A percentile compares a stretch with the other conserved stretches of the same genome.
Conservation (phyloP, 441 rosid genomes). For the Breynia disticha region DNA sequence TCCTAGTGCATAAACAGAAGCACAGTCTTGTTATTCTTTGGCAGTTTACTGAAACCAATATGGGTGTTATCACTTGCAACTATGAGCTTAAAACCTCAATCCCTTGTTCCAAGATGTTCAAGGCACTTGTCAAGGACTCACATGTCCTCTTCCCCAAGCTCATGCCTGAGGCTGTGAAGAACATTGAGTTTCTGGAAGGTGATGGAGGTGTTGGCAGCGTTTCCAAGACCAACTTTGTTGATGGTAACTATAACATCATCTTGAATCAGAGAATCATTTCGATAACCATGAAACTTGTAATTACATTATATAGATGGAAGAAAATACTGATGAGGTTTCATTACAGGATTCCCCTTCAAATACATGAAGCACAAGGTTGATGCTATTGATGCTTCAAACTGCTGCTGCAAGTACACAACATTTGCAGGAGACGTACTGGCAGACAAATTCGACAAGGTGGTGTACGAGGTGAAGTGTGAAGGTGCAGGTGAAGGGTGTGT, state of each 20-base stretch:
- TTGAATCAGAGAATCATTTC: too few species aligned
- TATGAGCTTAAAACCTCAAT: constrained; percentile 1
- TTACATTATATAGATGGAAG: too few species aligned
- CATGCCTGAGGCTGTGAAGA: constrained; percentile 14
- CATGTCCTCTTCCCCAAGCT: constrained; percentile 18
- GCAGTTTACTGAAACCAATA: background rate
- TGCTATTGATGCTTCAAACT: background rate
- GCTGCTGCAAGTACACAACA: background rate
- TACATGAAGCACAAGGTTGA: background rate
- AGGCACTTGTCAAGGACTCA: constrained; percentile 20
- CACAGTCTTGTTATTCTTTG: too few species aligned
- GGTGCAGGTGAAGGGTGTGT: background rate
- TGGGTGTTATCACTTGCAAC: background rate
- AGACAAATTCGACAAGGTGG: background rate
- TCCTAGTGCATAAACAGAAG: too few species aligned
- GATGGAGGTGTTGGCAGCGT: constrained; percentile 1
- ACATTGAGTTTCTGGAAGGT: constrained; percentile 3
- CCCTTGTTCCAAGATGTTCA: constrained; percentile 18
- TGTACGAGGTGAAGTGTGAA: background rate
- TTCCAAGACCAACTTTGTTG: background rate
- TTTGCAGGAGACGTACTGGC: background rate
- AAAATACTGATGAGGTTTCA: background rate
- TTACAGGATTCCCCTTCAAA: background rate
- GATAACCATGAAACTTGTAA: too few species aligned
- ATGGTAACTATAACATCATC: background rate